A percentile compares a stretch with the other conserved stretches of the same genome.
Evolutionary conservation across 2,329 filamentous ascomycete species (phyloP).

Genomic region (Massarina eburnea): DNA sequence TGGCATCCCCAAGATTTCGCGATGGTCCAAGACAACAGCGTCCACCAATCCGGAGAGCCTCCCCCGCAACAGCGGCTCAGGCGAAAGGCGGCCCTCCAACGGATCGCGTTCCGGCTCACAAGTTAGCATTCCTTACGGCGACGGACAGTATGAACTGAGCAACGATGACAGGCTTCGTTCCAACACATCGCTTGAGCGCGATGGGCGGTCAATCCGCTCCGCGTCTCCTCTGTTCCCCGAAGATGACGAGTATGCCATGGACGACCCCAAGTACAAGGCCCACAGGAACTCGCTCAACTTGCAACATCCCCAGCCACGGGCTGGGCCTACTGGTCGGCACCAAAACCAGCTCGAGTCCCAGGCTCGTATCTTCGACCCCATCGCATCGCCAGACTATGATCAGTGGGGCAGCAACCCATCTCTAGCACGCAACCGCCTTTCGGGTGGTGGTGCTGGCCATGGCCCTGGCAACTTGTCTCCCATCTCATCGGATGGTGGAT

Average conservation of each 20-base stretch:
- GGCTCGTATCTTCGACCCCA: slow-evolving; percentile 65
- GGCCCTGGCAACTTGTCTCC: slow-evolving; percentile 39
- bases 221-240: slow-evolving; percentile 57
- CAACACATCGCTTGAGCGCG: slow-evolving; percentile 35
- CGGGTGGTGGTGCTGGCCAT: slow-evolving; percentile 33
- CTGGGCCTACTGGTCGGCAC: slow-evolving; percentile 72
- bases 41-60: slow-evolving; percentile 82
- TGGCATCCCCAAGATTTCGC: slow-evolving; percentile 78
- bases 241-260: slow-evolving; percentile 48
- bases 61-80: slow-evolving; percentile 60
- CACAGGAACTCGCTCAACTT: slow-evolving; percentile 79
- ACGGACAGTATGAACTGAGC: slow-evolving; percentile 63
- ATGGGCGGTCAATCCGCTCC: slow-evolving; percentile 33
- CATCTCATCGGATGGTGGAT: slow-evolving; percentile 42
- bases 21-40: slow-evolving; percentile 95
- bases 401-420: slow-evolving; percentile 52
- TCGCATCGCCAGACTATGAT: slow-evolving; percentile 45
- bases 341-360: slow-evolving; percentile 73
- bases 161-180: slow-evolving; percentile 58
- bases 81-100: slow-evolving; percentile 63
- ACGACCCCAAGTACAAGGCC: slow-evolving; percentile 78
- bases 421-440: slow-evolving; percentile 44
- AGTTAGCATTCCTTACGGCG: slow-evolving; percentile 62
- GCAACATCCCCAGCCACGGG: slow-evolving; percentile 76
- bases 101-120: slow-evolving; percentile 80